Conservation (phyloP, 768 basidiomycete genomes). For the Boletus sp. region DNA sequence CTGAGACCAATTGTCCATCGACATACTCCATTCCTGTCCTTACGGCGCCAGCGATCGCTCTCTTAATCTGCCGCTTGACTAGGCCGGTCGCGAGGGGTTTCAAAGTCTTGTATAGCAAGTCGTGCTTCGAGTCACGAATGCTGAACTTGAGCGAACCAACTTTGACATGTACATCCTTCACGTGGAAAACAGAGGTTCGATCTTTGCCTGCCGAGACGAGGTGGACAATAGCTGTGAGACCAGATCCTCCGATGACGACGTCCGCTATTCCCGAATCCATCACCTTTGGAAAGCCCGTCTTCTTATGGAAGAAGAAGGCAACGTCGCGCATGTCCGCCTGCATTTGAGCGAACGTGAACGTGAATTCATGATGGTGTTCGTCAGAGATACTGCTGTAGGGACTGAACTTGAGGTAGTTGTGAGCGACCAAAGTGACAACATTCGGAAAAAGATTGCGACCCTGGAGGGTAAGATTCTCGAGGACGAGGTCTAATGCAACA, state of each 20-base stretch:
- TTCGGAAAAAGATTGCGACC: slow-evolving; percentile 91
- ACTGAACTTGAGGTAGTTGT: slow-evolving; percentile 83
- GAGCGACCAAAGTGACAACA: slow-evolving; percentile 65
- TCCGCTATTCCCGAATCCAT: slow-evolving; percentile 84
- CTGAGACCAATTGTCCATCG: slow-evolving; percentile 86
- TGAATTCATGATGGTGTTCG: slow-evolving; percentile 68
- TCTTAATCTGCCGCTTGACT: slow-evolving; percentile 71
- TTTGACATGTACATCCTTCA: slow-evolving; percentile 71
- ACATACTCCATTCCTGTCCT: slow-evolving; percentile 81
- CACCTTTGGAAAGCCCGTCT: slow-evolving; percentile 79
- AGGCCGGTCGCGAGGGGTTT: slow-evolving; percentile 76
- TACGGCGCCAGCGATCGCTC: slow-evolving; percentile 64
- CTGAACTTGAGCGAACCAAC: slow-evolving; percentile 87
- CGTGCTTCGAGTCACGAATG: slow-evolving; percentile 90
- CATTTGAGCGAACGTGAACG: slow-evolving; percentile 76
- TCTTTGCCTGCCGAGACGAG: slow-evolving; percentile 65
- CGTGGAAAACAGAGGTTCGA: slow-evolving; percentile 67
- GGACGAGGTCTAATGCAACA: slow-evolving; percentile 79
- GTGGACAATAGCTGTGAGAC: slow-evolving; percentile 66
- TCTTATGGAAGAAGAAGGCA: slow-evolving; percentile 86
- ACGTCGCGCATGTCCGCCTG: slow-evolving; percentile 95
- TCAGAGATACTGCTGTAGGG: slow-evolving; percentile 64
- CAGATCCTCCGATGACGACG: slow-evolving; percentile 79
- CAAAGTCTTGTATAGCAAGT: slow-evolving; percentile 82
- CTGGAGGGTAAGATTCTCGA: slow-evolving; percentile 89